phyloP scores from a whole-genome alignment of 148 eudicot genomes.

The Silene conica region DNA sequence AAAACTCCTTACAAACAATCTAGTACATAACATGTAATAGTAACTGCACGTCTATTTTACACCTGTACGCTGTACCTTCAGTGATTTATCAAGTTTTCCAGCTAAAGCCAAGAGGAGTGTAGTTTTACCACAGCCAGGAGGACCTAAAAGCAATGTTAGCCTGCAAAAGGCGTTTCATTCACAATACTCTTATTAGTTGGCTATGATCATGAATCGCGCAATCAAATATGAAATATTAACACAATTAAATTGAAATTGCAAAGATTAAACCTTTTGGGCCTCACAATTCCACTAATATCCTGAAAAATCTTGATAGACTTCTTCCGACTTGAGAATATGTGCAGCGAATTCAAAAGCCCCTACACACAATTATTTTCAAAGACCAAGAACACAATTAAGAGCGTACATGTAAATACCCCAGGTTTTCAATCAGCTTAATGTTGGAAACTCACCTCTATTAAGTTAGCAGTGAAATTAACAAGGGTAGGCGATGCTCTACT shows the following conservation, averaged over 20 bases:
- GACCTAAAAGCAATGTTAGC: slow-evolving; percentile 54
- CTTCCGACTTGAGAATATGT: slow-evolving; percentile 15
- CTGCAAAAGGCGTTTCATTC: slow-evolving; percentile 22
- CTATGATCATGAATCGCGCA: not conserved
- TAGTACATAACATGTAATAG: not conserved
- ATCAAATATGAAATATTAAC: not conserved
- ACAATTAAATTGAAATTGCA: not conserved
- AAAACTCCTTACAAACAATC: not conserved
- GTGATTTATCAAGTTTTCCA: slow-evolving; percentile 36
- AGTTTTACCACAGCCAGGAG: slow-evolving; percentile 53
- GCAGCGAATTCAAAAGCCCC: slow-evolving; percentile 15
- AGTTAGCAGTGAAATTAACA: slow-evolving; percentile 13
- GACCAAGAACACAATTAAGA: not conserved
- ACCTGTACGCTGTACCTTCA: slow-evolving; percentile 31
- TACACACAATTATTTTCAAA: not conserved
- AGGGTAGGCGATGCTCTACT: slow-evolving; percentile 15
- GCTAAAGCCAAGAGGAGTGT: slow-evolving; percentile 49
- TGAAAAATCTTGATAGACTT: slow-evolving; percentile 26
- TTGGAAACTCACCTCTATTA: slow-evolving; percentile 8
- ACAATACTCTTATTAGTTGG: not conserved
- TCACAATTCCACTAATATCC: slow-evolving; percentile 32
- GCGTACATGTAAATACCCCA: not conserved
- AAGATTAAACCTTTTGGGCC: slow-evolving; percentile 24
- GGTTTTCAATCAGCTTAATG: not conserved
- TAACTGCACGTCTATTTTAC: not conserved